A percentile compares a stretch with the other conserved stretches of the same genome.
Evolutionary conservation across 2,329 filamentous ascomycete species (phyloP).

Genomic region (Sclerotiophoma versabilis): DNA sequence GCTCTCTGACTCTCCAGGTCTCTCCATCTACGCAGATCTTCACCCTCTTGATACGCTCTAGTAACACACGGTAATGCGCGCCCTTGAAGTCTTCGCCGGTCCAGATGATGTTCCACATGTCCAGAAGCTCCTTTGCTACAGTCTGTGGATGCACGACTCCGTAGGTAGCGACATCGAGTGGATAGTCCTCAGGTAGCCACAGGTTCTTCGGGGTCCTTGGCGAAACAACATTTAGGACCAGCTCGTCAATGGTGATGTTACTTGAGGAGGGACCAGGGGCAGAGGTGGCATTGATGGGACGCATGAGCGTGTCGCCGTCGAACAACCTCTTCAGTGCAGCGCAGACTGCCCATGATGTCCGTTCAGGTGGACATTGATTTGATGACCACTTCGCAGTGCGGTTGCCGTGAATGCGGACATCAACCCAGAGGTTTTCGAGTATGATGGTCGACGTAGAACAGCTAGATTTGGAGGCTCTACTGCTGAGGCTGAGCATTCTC

Average conservation of each 20-base stretch:
- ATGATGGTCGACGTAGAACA: neutral
- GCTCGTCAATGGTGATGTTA: constrained; percentile 36
- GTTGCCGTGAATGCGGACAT: constrained; percentile 36
- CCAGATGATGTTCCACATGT: constrained; percentile 47
- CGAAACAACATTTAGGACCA: constrained; percentile 43
- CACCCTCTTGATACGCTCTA: constrained; percentile 41
- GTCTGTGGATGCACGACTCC: constrained; percentile 37
- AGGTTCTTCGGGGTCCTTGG: constrained; percentile 12
- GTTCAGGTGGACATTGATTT: constrained; percentile 29
- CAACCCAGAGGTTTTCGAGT: constrained; percentile 40
- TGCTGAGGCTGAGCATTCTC: constrained; percentile 12
- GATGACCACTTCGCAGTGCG: constrained; percentile 28
- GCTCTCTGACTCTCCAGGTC: constrained; percentile 35
- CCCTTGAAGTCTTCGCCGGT: constrained; percentile 36
- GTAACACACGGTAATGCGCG: constrained; percentile 31
- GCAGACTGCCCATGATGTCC: constrained; percentile 45
- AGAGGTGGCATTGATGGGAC: constrained; percentile 9
- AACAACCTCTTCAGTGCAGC: constrained; percentile 42
- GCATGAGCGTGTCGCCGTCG: constrained; percentile 34
- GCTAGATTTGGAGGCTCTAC: constrained; percentile 2
- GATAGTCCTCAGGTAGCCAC: constrained; percentile 30
- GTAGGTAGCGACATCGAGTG: constrained; percentile 23
- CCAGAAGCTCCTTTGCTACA: constrained; percentile 38
- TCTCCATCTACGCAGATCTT: constrained; percentile 41
- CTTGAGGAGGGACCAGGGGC: constrained; percentile 8